Base-by-base conservation (phyloP, 495 filamentous ascomycete species). In the Penicillium cataractarum region DNA sequence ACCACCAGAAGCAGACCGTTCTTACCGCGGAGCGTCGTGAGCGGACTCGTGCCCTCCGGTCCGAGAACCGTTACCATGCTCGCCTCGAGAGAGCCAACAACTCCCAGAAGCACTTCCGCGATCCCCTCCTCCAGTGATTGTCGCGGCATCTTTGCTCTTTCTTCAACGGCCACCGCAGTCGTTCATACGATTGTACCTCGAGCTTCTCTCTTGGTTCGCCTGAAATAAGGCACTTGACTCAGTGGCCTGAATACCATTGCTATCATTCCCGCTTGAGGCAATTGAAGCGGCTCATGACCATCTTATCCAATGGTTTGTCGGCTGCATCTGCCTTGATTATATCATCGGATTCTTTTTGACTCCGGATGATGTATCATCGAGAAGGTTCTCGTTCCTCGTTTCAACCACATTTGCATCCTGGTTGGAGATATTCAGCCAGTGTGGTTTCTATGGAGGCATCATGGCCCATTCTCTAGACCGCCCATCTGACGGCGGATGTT, bases 41-140 rank as follows among this genome's bases (percentile, higher is more conserved):
- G 54, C 74, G 83, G 44, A 88, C 84, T 73, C 79, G 83, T 54
- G 86, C 87, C 50, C 78, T 87, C 57, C 79, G 87, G 59, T 83
- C 81, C 48, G 78, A 85, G 71, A 80, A 80, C 56, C 78, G 84
- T 58, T 85, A 84, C 57, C 80, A 85, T 55, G 87, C 86, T 72
- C 84, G 86, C 29, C 79, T 88, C 63, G 83, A 93, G 64, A 84
- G 82, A 76, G 77, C 79, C 61, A 77, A 72, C 56, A 93, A 93
- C 72, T 80, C 73, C 73, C 90, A 93, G 72, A 92, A 92, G 74
- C 90, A 93, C 74, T 93, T 84, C 83, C 76, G 90, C 66, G 79
- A 82, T 66, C 78, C 79, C 24, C 77, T 82, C 54, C 67, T 82
- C 55, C 79, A 82, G 67, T 82, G 69, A 78, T 76, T 50, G 54